Conservation (phyloP, 352 stramenopile species). For the Pythium chondricola region DNA sequence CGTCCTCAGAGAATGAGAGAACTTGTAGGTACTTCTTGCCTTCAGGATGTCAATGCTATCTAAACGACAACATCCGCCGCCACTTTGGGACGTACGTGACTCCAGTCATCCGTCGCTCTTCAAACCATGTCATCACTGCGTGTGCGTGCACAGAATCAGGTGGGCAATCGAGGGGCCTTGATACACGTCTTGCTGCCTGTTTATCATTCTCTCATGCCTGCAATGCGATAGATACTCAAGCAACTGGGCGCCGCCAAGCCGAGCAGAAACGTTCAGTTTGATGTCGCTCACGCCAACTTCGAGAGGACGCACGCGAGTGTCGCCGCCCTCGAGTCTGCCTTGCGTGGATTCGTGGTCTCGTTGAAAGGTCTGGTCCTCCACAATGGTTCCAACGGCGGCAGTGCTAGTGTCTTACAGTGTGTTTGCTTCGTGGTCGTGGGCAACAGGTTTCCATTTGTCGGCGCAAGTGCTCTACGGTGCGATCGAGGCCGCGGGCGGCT, state of each 20-base stretch:
- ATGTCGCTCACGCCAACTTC: conserved; percentile 53
- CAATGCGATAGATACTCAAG: conserved; percentile 33
- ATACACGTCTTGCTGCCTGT: no score
- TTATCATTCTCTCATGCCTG: not conserved
- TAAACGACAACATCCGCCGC: no score
- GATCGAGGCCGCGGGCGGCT: conserved; percentile 40
- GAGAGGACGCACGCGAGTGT: conserved; percentile 48
- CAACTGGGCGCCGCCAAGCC: conserved; percentile 62
- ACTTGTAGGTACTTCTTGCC: no score
- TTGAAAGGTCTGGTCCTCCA: conserved; percentile 39
- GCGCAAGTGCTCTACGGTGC: conserved; percentile 46
- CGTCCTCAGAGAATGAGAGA: not conserved
- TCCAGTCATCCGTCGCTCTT: no score
- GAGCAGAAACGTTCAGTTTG: conserved; percentile 76
- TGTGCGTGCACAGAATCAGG: conserved; percentile 73
- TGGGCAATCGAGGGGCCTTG: not conserved
- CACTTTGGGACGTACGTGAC: no score
- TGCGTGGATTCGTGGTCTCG: conserved; percentile 51
- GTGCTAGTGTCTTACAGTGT: not conserved
- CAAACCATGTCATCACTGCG: conserved; percentile 74
- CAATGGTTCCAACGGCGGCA: no score
- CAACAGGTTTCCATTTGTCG: conserved; percentile 51
- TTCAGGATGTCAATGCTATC: no score
- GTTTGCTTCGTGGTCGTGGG: no score
- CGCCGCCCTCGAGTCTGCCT: conserved; percentile 33